Evolutionary conservation across 176 grass and related monocot genomes (phyloP).

Genomic region (Chrysopogon serrulatus): DNA sequence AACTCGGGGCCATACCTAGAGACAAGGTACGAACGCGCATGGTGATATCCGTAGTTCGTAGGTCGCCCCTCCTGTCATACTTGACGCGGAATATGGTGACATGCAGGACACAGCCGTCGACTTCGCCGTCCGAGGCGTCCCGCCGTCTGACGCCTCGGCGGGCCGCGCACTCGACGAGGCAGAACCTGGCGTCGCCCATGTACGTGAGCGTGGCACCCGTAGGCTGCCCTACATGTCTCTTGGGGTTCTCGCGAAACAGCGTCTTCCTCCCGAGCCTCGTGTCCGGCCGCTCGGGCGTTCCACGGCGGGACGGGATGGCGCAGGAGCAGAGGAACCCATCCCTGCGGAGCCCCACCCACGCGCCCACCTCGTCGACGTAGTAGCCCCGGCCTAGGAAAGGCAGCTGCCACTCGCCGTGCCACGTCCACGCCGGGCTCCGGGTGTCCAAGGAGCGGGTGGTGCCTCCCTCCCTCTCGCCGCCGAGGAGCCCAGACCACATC

Average conservation of each 20-base stretch:
- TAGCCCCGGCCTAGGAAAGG: not conserved
- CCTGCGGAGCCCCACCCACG: not conserved
- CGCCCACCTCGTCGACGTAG: constrained; percentile 2
- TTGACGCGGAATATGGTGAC: not conserved
- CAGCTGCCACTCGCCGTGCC: constrained; percentile 6
- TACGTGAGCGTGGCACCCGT: not conserved
- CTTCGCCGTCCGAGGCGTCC: not conserved
- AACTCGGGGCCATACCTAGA: not conserved
- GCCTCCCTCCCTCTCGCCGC: not conserved
- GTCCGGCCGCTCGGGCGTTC: not conserved
- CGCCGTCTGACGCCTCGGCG: not conserved
- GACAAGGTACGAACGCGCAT: not conserved
- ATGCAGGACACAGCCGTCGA: not conserved
- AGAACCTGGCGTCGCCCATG: constrained; percentile 7
- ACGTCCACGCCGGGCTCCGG: not conserved
- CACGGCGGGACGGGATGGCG: not conserved
- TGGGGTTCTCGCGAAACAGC: not conserved
- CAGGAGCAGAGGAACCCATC: constrained; percentile 6
- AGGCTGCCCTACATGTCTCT: not conserved
- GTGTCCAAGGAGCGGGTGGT: not conserved
- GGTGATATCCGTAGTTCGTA: not conserved
- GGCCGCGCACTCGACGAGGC: not conserved
- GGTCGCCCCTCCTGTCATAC: not conserved
- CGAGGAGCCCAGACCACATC: no score
- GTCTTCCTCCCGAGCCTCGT: not conserved